Conservation (phyloP, 352 stramenopile species). For the Pythium apleroticum region DNA sequence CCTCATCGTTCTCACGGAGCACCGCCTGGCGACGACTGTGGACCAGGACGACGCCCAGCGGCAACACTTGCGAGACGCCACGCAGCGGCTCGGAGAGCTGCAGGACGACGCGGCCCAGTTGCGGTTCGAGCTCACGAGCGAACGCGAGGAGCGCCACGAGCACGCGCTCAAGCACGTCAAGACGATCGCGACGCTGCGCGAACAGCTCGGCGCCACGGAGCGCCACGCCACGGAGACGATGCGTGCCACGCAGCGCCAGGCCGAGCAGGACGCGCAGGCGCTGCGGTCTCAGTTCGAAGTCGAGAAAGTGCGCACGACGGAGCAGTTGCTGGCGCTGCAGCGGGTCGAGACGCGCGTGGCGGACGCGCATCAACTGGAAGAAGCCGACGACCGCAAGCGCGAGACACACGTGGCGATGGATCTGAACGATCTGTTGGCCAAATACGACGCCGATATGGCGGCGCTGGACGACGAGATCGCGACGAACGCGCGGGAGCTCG, state of each 20-base stretch:
- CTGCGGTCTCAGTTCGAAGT: conserved; percentile 39
- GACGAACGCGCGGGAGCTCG: conserved; percentile 32
- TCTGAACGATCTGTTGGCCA: conserved; percentile 41
- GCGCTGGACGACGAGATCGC: conserved; percentile 46
- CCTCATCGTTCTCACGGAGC: conserved; percentile 42
- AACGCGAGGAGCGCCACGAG: conserved; percentile 32
- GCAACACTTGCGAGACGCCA: conserved; percentile 40
- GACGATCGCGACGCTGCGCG: conserved; percentile 38
- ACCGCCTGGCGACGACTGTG: conserved; percentile 39
- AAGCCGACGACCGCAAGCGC: conserved; percentile 53
- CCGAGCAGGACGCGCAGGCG: conserved; percentile 49
- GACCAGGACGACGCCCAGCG: conserved; percentile 55
- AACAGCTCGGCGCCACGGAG: conserved; percentile 48
- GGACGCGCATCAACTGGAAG: conserved; percentile 44
- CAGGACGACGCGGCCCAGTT: conserved; percentile 68
- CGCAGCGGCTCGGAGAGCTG: conserved; percentile 52
- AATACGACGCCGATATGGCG: conserved; percentile 54
- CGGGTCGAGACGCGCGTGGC: conserved; percentile 33
- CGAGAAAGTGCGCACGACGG: conserved; percentile 28
- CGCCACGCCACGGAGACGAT: conserved; percentile 41
- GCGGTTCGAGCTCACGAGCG: conserved; percentile 50
- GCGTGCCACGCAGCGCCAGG: conserved; percentile 30
- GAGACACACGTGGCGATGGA: conserved; percentile 38
- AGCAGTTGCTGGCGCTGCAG: conserved; percentile 37
- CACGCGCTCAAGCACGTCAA: conserved; percentile 34